Base-by-base conservation (phyloP, 768 basidiomycete species). In the Kwoniella dendrophila region DNA sequence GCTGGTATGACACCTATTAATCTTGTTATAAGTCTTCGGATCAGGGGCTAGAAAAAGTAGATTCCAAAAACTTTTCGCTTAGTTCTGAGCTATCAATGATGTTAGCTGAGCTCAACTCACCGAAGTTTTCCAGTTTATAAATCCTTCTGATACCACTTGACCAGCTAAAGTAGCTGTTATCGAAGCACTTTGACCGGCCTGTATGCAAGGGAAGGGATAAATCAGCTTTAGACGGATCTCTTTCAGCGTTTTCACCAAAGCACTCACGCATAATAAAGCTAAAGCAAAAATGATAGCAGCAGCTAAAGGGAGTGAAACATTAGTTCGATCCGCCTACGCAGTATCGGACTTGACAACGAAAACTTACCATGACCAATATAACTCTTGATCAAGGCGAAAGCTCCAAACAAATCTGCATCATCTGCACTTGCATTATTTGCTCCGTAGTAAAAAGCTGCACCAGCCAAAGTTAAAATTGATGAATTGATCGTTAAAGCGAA, bases 401-500 rank as follows among this genome's bases (percentile, higher is more conserved):
- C 90, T 72, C 90, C 90, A 70, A 92, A 92, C 5, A 96, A 81
- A 74, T 86, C 89, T 1, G 90, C 90, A 18, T 88, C 84, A 40
- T 75, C 62, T 58, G 77, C 71, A 43, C 70, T 76, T 2, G 84
- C 80, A 8, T 58, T 58, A 26, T 50, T 50, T 2, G 49, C 32
- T 18, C 78, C 80, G 62, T 86, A 85, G 79, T 84, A 90, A 80
- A 92, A 95, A 5, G 91, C 90, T 12, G 90, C 87, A 32, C 87
- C 83, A 1, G 90, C 89, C 41, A 95, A 81, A 40, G 92, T 87
- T 38, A 94, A 81, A 63, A 95, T 92, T 1, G 63, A 74, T 6
- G 90, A 85, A 77, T 97, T 97, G 76, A 95, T 92, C 27, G 90
- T 80, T 18, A 95, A 86, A 0, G 94, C 93, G 72, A 95, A 86